phyloP scores from a whole-genome alignment of 1,284 basidiomycete genomes.

The Pyrrhoderma noxium region DNA sequence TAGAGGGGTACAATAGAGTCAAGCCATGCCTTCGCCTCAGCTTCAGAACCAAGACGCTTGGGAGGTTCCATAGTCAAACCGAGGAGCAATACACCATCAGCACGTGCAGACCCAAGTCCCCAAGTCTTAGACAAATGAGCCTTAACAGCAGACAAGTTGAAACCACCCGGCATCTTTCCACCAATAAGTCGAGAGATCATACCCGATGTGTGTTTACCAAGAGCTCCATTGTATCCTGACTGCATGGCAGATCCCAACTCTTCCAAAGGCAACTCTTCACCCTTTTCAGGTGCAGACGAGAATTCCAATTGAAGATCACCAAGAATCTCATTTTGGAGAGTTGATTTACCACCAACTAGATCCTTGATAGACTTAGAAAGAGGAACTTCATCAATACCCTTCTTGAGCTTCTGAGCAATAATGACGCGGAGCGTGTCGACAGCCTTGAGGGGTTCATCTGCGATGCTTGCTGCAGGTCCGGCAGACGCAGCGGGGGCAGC shows the following conservation, averaged over 20 bases:
- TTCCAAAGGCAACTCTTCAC: constrained; percentile 92
- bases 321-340: constrained; percentile 94
- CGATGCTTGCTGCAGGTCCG: constrained; percentile 66
- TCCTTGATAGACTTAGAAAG: constrained; percentile 97
- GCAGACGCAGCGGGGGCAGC: constrained; percentile 41
- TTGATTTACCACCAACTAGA: constrained; percentile 96
- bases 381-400: constrained; percentile 82
- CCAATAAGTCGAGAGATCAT: constrained; percentile 90
- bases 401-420: constrained; percentile 98
- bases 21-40: constrained; percentile 90
- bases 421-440: constrained; percentile 84
- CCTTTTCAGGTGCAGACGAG: constrained; percentile 90
- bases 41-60: constrained; percentile 89
- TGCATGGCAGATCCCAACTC: constrained; percentile 87
- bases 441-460: constrained; percentile 90
- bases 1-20: constrained; percentile 82
- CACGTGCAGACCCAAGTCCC: constrained; percentile 86
- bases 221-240: constrained; percentile 75
- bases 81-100: constrained; percentile 87
- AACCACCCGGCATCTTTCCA: constrained; percentile 97
- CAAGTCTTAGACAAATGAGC: constrained; percentile 83
- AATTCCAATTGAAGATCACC: constrained; percentile 92
- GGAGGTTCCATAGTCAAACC: constrained; percentile 89
- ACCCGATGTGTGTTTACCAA: constrained; percentile 94
- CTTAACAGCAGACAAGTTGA: constrained; percentile 94